Evolutionary conservation across 805 yeast genomes (phyloP), one percentile per base, ranked within the genome.

Genomic region (Hanseniaspora occidentalis): DNA sequence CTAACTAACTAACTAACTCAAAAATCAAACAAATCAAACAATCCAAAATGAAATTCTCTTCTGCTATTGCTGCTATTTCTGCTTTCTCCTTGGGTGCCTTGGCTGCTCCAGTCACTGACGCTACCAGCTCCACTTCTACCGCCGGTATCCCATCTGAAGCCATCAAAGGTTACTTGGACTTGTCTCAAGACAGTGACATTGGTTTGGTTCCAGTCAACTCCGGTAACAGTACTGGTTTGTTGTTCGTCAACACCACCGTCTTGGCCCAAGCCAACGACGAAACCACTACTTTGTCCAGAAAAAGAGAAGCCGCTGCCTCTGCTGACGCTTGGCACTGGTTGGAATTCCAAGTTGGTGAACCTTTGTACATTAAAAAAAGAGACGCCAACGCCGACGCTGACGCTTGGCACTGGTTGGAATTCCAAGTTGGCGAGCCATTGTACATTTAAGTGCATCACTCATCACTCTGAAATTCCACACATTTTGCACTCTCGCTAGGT

Each of bases 191-290:
- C 21, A 44, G 46, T 1, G 61, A 57, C 36, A 37, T 58, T 37
- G 52, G 55, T 8, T 42, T 55, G 19, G 37, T 53, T 26, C 61
- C 61, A 35, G 49, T 53, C 20, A 31, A 48, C n/a, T 56, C 57
- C 36, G 47, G 47, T 10, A 57, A 61, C 13, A 46, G 43, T 23
- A 50, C 46, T 35, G 62, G 61, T 36, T 20, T 57, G 9, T 36
- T 58, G 31, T 52, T 58, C 35, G 49, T 57, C 24, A 58, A 58
- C 46, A 46, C 61, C 8, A 58, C 61, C 6, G 50, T 58, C 36
- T 45, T 47, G n/a, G 47, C 47, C 10, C 46, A 42, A 35, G 60
- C 61, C 33, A 24, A 40, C 35, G 38, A n/a, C 11, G 31, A 46
- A 43, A 43, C 45, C 37, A 35, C 40, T 27, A n/a, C 40, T 13